phyloP scores from a whole-genome alignment of 768 basidiomycete genomes.

The Trametopsis cervina region DNA sequence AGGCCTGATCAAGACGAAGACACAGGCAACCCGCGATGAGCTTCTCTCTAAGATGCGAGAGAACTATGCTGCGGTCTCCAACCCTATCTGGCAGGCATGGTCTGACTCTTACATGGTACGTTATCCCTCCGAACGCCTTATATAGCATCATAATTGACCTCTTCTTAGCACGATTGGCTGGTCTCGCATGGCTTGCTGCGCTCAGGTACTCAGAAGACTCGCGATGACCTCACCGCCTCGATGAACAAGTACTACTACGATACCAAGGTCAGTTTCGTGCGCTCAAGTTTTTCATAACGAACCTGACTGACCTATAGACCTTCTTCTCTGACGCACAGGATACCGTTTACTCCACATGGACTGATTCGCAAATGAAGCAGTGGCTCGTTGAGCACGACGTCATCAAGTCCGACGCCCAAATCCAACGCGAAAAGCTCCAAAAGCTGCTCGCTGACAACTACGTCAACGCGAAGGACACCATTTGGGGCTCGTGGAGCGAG shows the following conservation, averaged over 20 bases:
- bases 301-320: slow-evolving; percentile 1
- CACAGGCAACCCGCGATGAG: slow-evolving; percentile 56
- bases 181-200: slow-evolving; percentile 66
- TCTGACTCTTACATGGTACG: slow-evolving; percentile 75
- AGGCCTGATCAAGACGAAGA: slow-evolving; percentile 60
- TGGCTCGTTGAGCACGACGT: slow-evolving; percentile 83
- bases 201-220: slow-evolving; percentile 45
- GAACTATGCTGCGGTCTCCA: slow-evolving; percentile 53
- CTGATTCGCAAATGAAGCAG: slow-evolving; percentile 39
- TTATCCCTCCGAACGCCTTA: slow-evolving; percentile 1
- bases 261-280: slow-evolving; percentile 4
- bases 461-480: slow-evolving; percentile 44
- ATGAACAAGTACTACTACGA: slow-evolving; percentile 80
- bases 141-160: not conserved
- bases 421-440: slow-evolving; percentile 62
- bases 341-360: slow-evolving; percentile 60
- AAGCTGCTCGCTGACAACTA: slow-evolving; percentile 73
- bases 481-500: slow-evolving; percentile 70
- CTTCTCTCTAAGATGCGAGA: slow-evolving; percentile 62
- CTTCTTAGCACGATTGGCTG: slow-evolving; percentile 75
- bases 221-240: slow-evolving; percentile 48
- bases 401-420: slow-evolving; percentile 55
- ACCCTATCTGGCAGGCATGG: slow-evolving; percentile 81
- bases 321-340: slow-evolving; percentile 23
- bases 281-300: not conserved